Base-by-base conservation (phyloP, 2,329 filamentous ascomycete species). In the Hymenotorrendiella dingleyae region DNA sequence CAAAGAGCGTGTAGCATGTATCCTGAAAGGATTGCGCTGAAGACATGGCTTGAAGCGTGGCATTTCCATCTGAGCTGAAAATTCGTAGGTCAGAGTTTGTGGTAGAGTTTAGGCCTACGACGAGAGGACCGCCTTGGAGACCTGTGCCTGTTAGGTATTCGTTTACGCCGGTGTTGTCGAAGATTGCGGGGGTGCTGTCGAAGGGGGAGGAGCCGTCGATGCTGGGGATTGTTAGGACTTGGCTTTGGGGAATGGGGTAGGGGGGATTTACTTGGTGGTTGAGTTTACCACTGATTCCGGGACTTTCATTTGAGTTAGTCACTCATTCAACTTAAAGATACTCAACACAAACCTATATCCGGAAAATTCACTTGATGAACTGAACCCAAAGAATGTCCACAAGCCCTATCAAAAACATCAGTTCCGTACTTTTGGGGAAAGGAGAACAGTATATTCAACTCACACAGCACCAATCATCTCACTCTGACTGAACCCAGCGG, bases 11-110 rank as follows among this genome's bases (percentile, higher is more conserved):
- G 16, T 41, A 42, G 29, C 49, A 54, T 1, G 39, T 46, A 9
- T 47, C 16, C 38, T 45, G 16, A 30, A 54, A 54, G 12, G 47
- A 23, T 32, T 34, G 10, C n/a, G 43, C 23, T 2, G 35, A 17
- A 9, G 47, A 30, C 36, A 54, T 47, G 16, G 42, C 37, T 14
- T 29, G 26, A 8, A 54, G 42, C 6, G 52, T 54, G 4, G 36
- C 43, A 36, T 54, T 52, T 12, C 26, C 9, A 24, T 54, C 52
- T 5, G 47, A 50, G 24, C 17, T 35, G 33, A 46, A 53, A 8
- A 50, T 41, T 8, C 43, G 42, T 6, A 45, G 28, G 29, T 54
- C 51, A 4, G 48, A 49, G 10, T 38, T 40, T 20, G 40, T 27
- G 1, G 41, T 40, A 1, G n/a, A 17, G 11, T 48, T 43, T 11